Evolutionary conservation across 441 rosid species (phyloP).

Genomic region (Erodium texanum): DNA sequence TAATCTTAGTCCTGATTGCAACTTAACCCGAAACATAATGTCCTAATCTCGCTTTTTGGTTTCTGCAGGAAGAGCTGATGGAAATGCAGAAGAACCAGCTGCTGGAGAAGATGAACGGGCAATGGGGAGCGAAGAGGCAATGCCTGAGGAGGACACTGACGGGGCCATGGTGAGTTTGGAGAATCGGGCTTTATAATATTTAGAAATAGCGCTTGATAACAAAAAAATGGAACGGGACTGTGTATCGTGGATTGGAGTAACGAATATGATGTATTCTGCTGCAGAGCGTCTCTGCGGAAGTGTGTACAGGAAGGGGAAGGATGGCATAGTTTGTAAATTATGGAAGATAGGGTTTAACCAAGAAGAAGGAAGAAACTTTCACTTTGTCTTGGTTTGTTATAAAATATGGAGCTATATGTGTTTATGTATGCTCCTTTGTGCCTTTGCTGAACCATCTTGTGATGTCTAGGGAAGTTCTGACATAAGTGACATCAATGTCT

Average conservation of each 20-base stretch:
- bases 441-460: not conserved
- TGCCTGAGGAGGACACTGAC: constrained; percentile 68
- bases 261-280: not conserved
- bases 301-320: not conserved
- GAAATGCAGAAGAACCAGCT: constrained; percentile 51
- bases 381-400: not conserved
- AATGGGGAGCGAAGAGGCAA: constrained; percentile 39
- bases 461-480: not conserved
- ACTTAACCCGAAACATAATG: no score
- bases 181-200: not conserved
- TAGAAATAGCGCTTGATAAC: not conserved
- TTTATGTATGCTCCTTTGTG: not conserved
- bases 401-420: not conserved
- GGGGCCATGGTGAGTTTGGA: constrained; percentile 49
- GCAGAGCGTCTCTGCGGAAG: not conserved
- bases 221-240: constrained; percentile 6
- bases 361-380: not conserved
- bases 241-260: no score
- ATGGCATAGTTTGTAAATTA: not conserved
- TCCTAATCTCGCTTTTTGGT: constrained; percentile 18
- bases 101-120: constrained; percentile 31
- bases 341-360: not conserved
- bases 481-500: not conserved
- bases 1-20: no score
- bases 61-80: constrained; percentile 37